phyloP scores from a whole-genome alignment of 1,139 yeast genomes.

The Debaryomycetaceae sp. region DNA sequence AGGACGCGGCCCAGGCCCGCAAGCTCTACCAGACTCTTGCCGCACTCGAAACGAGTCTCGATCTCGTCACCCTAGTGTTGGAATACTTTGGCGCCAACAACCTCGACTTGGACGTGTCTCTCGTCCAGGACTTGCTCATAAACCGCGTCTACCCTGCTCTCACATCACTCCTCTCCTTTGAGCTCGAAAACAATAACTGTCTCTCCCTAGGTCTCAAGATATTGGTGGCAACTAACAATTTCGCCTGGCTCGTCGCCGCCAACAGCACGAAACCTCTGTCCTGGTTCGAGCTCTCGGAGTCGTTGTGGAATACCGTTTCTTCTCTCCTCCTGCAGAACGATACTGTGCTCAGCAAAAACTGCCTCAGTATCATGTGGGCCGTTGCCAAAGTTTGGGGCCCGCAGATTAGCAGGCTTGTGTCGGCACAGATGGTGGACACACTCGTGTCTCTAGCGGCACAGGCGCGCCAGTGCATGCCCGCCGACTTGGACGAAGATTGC shows the following conservation, averaged over 20 bases:
- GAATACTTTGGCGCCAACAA: conserved; percentile 37
- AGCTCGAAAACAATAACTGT: conserved; percentile 11
- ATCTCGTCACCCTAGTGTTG: conserved; percentile 62
- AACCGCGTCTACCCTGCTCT: conserved; percentile 28
- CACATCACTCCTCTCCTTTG: conserved; percentile 25
- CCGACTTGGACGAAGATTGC: conserved; percentile 6
- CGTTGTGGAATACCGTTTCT: conserved; percentile 28
- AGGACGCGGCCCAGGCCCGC: conserved; percentile 3
- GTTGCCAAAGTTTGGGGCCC: conserved; percentile 35
- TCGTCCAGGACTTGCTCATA: conserved; percentile 10
- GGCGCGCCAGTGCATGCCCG: conserved; percentile 4
- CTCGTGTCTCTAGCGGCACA: conserved; percentile 14
- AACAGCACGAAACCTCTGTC: conserved; percentile 21
- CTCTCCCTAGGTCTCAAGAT: conserved; percentile 40
- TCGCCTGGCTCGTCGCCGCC: conserved; percentile 42
- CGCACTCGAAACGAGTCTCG: conserved; percentile 61
- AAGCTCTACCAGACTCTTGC: conserved; percentile 37
- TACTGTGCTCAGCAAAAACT: conserved; percentile 27
- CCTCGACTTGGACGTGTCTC: conserved; percentile 3
- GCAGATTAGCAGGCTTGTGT: conserved; percentile 13
- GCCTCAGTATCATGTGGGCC: conserved; percentile 56
- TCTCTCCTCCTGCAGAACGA: conserved; percentile 11
- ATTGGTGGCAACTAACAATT: conserved; percentile 59
- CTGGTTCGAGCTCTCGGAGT: conserved; percentile 22
- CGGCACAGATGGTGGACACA: conserved; percentile 13